Percentiles rank a stretch among this genome's conserved stretches.
Conservation (phyloP, 1,284 basidiomycete species). For the Xerocomus subilludens region DNA sequence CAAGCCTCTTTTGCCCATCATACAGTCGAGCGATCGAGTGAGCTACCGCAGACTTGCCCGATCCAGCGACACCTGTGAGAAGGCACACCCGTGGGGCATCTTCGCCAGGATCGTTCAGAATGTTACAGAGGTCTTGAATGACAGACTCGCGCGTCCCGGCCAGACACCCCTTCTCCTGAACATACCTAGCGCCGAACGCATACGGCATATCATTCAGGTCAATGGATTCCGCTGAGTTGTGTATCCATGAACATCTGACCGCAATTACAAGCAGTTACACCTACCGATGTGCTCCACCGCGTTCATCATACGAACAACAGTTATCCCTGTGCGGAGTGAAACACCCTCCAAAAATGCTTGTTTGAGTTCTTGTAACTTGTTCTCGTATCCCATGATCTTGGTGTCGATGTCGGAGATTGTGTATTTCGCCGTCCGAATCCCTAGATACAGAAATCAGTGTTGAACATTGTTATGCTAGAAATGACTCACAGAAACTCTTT, state of each 20-base stretch:
- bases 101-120: constrained; percentile 30
- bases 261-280: not conserved
- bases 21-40: constrained; percentile 43
- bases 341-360: constrained; percentile 37
- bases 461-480: not conserved
- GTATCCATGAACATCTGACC: not conserved
- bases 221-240: constrained; percentile 23
- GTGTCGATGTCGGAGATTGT: constrained; percentile 36
- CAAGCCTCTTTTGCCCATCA: constrained; percentile 37
- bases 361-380: constrained; percentile 38
- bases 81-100: constrained; percentile 35
- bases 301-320: constrained; percentile 42
- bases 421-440: constrained; percentile 38
- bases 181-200: constrained; percentile 39
- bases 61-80: constrained; percentile 41
- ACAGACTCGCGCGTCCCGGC: constrained; percentile 39
- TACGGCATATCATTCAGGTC: constrained; percentile 41
- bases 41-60: constrained; percentile 40
- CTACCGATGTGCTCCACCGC: constrained; percentile 28
- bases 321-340: constrained; percentile 32
- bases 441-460: constrained; percentile 24
- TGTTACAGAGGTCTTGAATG: constrained; percentile 34
- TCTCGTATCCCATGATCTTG: constrained; percentile 38
- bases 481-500: constrained; percentile 38
- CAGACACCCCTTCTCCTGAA: constrained; percentile 38